Conservation (phyloP, 1,284 basidiomycete species). For the Sporisorium scitamineum region DNA sequence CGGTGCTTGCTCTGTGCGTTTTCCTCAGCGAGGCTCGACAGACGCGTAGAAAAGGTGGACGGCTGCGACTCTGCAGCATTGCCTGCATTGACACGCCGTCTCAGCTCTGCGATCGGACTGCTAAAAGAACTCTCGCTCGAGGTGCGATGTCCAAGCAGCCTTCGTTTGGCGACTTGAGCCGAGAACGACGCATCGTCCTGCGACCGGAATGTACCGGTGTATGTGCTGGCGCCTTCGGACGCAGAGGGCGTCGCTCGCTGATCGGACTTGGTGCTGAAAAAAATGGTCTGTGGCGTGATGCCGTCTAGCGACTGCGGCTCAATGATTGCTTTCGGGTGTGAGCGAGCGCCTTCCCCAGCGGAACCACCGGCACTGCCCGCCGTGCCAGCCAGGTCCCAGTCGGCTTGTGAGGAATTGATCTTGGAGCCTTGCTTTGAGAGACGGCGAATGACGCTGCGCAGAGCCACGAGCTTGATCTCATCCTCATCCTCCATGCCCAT, state of each 20-base stretch:
- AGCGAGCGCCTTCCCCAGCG: constrained; percentile 4
- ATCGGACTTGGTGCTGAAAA: constrained; percentile 75
- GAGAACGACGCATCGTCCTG: constrained; percentile 56
- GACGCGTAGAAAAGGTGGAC: constrained; percentile 32
- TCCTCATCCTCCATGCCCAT: constrained; percentile 83
- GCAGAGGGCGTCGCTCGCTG: constrained; percentile 12
- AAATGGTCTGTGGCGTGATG: constrained; percentile 94
- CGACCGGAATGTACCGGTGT: constrained; percentile 50
- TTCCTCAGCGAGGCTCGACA: constrained; percentile 44
- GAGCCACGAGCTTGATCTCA: constrained; percentile 82
- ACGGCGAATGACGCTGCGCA: constrained; percentile 83
- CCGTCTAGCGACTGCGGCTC: constrained; percentile 76
- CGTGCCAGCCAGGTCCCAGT: constrained; percentile 20
- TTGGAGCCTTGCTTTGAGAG: constrained; percentile 62
- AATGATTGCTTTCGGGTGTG: constrained; percentile 71
- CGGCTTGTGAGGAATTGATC: constrained; percentile 9
- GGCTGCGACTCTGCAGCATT: constrained; percentile 22
- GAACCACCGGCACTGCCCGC: background rate
- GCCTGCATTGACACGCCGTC: constrained; percentile 42
- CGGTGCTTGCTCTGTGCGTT: constrained; percentile 18
- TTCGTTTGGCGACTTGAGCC: constrained; percentile 48
- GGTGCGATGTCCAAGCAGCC: constrained; percentile 49
- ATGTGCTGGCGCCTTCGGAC: constrained; percentile 34
- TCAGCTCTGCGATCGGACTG: constrained; percentile 53
- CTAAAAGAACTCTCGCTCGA: constrained; percentile 44